Evolutionary conservation across 495 filamentous ascomycete species (phyloP).

Genomic region (Hypoxylon lienhwacheense): DNA sequence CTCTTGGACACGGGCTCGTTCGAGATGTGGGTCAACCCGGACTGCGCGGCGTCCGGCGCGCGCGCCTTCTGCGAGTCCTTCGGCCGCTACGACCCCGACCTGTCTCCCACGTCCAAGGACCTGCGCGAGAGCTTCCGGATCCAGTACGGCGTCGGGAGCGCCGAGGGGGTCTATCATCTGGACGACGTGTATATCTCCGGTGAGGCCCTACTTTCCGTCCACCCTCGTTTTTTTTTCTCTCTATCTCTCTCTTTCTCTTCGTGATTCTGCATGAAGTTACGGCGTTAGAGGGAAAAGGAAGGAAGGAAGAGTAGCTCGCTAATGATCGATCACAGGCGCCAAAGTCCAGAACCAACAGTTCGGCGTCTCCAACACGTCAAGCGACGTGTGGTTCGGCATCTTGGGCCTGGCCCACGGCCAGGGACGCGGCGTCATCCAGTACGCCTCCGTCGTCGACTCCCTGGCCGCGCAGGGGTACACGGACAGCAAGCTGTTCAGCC

Average conservation of each 20-base stretch:
- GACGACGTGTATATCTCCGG: slow-evolving; percentile 44
- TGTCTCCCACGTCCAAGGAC: slow-evolving; percentile 39
- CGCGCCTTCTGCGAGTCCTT: slow-evolving; percentile 32
- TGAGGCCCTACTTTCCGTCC: no score
- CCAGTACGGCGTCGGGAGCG: slow-evolving; percentile 41
- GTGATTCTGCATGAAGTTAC: no score
- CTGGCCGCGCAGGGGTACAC: slow-evolving; percentile 64
- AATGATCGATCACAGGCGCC: slow-evolving; percentile 29
- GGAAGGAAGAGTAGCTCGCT: background rate
- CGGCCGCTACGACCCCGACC: slow-evolving; percentile 39
- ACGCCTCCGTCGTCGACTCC: slow-evolving; percentile 68
- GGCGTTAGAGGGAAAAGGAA: background rate
- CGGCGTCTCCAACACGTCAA: slow-evolving; percentile 43
- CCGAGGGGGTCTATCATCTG: slow-evolving; percentile 36
- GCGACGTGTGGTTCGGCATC: slow-evolving; percentile 62
- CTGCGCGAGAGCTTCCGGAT: slow-evolving; percentile 31
- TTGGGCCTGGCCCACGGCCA: slow-evolving; percentile 68
- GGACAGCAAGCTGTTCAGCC: slow-evolving; percentile 70
- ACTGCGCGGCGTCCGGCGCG: slow-evolving; percentile 37
- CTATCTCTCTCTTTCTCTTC: background rate
- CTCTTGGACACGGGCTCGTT: slow-evolving; percentile 51
- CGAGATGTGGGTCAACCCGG: slow-evolving; percentile 52
- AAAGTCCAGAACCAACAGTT: slow-evolving; percentile 45
- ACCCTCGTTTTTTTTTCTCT: background rate
- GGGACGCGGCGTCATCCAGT: slow-evolving; percentile 49